These are phyloP conservation scores for Candida namnaoensis DNA, from an alignment of 805 yeast genomes.

Conservation along the genomic window DNA sequence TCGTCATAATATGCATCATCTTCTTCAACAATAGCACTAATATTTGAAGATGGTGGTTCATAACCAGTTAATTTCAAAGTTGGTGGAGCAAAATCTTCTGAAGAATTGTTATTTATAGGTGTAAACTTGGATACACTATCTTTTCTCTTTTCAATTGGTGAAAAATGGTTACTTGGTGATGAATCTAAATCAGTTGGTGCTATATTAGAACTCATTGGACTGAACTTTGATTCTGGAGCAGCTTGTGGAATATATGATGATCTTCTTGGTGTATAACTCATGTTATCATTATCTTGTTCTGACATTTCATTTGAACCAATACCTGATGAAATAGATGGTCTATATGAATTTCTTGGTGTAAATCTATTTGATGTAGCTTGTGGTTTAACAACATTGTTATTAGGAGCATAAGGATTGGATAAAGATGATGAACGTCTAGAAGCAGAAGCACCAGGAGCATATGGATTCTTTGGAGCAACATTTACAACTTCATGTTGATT, in stretches of 20 bases:
- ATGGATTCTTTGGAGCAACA: background rate
- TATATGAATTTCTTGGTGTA: constrained; percentile 1
- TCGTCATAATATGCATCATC: constrained; percentile 40
- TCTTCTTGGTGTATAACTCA: no score
- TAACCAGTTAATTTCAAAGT: constrained; percentile 15
- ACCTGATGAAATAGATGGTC: background rate
- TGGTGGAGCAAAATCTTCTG: constrained; percentile 14
- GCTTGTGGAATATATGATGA: no score
- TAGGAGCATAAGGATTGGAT: background rate
- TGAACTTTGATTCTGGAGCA: background rate
- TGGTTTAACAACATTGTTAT: background rate
- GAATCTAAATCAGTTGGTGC: background rate
- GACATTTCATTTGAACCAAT: no score
- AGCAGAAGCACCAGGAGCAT: background rate
- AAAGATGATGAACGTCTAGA: no score
- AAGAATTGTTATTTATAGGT: background rate
- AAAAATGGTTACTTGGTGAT: background rate
- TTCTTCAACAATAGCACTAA: constrained; percentile 13
- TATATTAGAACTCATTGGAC: background rate
- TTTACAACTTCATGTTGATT: background rate
- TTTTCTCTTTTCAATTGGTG: background rate
- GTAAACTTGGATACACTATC: background rate
- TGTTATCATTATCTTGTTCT: no score
- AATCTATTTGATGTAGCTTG: constrained; percentile 1
- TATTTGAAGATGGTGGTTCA: constrained; percentile 15